Percentiles rank a stretch among this genome's conserved stretches.
phyloP scores from a whole-genome alignment of 768 basidiomycete species.

The Lyophyllum shimeji region DNA sequence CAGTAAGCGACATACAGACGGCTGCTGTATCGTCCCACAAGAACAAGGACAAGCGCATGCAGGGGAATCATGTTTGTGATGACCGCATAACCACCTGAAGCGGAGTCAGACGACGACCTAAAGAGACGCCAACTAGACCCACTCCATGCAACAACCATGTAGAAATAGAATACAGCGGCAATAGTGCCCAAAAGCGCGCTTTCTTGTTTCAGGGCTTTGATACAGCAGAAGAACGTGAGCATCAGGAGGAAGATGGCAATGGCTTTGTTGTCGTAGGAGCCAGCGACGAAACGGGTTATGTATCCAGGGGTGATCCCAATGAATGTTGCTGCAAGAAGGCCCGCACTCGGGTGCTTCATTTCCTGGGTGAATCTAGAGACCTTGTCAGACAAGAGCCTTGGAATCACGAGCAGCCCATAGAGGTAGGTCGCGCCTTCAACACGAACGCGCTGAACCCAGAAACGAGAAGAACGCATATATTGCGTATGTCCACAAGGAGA shows the following conservation, averaged over 20 bases:
- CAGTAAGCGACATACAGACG: slow-evolving; percentile 95
- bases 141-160: slow-evolving; percentile 99
- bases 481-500: slow-evolving; percentile 95
- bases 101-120: slow-evolving; percentile 3
- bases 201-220: slow-evolving; percentile 91
- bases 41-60: slow-evolving; percentile 86
- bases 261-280: slow-evolving; percentile 99
- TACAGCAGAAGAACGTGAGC: slow-evolving; percentile 98
- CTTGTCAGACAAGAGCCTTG: neutral
- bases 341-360: slow-evolving; percentile 93
- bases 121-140: slow-evolving; percentile 21
- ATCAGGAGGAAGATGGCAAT: slow-evolving; percentile 99
- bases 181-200: slow-evolving; percentile 89
- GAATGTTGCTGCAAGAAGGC: slow-evolving; percentile 95
- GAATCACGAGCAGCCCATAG: slow-evolving; percentile 42
- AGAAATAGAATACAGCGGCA: slow-evolving; percentile 97
- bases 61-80: slow-evolving; percentile 99
- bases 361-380: slow-evolving; percentile 88
- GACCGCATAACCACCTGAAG: slow-evolving; percentile 91
- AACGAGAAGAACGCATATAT: slow-evolving; percentile 94
- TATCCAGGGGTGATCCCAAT: slow-evolving; percentile 98
- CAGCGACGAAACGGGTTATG: slow-evolving; percentile 98
- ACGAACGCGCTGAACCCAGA: slow-evolving; percentile 97
- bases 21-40: slow-evolving; percentile 94
- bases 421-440: slow-evolving; percentile 95